Evolutionary conservation across 2,329 filamentous ascomycete genomes (phyloP).

Genomic region (Eutypa lata): DNA sequence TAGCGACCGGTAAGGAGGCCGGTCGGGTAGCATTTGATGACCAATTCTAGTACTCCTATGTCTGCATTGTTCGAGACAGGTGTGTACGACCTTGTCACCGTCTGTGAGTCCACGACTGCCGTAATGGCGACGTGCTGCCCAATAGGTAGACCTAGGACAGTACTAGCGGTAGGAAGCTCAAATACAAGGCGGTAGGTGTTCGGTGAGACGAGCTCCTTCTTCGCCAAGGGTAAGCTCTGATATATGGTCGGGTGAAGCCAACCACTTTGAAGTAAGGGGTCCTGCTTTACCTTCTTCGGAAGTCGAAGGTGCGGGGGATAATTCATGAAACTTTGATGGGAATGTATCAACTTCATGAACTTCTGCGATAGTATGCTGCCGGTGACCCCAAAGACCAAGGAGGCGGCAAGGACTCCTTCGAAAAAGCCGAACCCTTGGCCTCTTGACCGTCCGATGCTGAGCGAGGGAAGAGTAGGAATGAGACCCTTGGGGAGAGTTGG

Average conservation of each 20-base stretch:
- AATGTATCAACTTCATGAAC: conserved; percentile 29
- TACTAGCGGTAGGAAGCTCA: conserved; percentile 39
- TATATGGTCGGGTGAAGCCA: conserved; percentile 49
- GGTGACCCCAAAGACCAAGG: conserved; percentile 28
- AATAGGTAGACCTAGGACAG: conserved; percentile 51
- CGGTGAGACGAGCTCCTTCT: conserved; percentile 37
- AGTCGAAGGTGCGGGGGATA: conserved; percentile 39
- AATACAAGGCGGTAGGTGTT: conserved; percentile 47
- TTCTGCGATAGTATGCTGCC: conserved; percentile 27
- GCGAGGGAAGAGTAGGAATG: not conserved
- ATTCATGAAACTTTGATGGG: conserved; percentile 29
- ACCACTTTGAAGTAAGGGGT: conserved; percentile 39
- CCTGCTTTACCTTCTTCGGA: conserved; percentile 31
- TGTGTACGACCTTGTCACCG: conserved; percentile 51
- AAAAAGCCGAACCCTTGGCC: conserved; percentile 30
- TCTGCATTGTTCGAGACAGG: conserved; percentile 50
- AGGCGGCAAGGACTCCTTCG: conserved; percentile 35
- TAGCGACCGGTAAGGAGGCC: conserved; percentile 49
- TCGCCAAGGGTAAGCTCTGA: conserved; percentile 41
- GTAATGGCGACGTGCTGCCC: conserved; percentile 56
- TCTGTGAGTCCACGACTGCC: conserved; percentile 41
- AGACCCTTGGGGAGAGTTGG: not conserved
- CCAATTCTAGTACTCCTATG: conserved; percentile 45
- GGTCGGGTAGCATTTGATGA: conserved; percentile 50
- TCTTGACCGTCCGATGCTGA: conserved; percentile 2